These are phyloP conservation scores for Phytophthora fragariaefolia DNA, from an alignment of 352 stramenopile species.

Conservation along the genomic window DNA sequence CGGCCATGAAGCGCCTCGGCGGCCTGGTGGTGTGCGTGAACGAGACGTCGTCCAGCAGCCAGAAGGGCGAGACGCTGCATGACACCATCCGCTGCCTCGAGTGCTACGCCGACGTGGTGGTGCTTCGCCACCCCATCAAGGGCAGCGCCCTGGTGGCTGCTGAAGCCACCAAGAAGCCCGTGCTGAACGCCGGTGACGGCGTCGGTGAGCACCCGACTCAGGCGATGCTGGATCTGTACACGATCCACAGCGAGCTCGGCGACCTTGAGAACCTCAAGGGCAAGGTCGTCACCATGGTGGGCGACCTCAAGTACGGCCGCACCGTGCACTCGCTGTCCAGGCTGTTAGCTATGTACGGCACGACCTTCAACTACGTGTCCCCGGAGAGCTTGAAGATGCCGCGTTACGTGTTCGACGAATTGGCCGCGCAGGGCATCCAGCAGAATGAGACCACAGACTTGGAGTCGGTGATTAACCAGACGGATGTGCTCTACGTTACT, in stretches of 20 bases:
- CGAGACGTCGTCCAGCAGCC: constrained; percentile 93
- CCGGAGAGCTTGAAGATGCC: constrained; percentile 90
- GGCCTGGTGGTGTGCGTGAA: constrained; percentile 96
- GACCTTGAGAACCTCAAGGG: constrained; percentile 64
- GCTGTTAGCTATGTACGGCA: constrained; percentile 93
- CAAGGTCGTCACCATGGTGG: constrained; percentile 96
- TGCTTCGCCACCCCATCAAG: constrained; percentile 95
- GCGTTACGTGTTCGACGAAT: constrained; percentile 80
- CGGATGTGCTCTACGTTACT: constrained; percentile 99
- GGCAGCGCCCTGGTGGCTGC: constrained; percentile 86
- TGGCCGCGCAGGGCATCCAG: constrained; percentile 68
- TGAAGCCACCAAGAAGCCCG: constrained; percentile 86
- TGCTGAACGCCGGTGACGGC: constrained; percentile 96
- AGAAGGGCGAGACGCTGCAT: constrained; percentile 98
- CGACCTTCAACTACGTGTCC: constrained; percentile 93
- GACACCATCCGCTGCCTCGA: constrained; percentile 97
- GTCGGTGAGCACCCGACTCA: constrained; percentile 99
- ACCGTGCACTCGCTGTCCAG: constrained; percentile 98
- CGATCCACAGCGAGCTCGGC: constrained; percentile 92
- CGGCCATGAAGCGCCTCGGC: constrained; percentile 97
- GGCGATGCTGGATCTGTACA: constrained; percentile 98
- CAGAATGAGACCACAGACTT: constrained; percentile 90
- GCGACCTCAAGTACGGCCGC: constrained; percentile 99
- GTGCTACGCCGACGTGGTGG: constrained; percentile 96
- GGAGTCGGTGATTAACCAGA: constrained; percentile 88